phyloP scores from a whole-genome alignment of 108 stramenopile species.

The Cyclotella atomus region DNA sequence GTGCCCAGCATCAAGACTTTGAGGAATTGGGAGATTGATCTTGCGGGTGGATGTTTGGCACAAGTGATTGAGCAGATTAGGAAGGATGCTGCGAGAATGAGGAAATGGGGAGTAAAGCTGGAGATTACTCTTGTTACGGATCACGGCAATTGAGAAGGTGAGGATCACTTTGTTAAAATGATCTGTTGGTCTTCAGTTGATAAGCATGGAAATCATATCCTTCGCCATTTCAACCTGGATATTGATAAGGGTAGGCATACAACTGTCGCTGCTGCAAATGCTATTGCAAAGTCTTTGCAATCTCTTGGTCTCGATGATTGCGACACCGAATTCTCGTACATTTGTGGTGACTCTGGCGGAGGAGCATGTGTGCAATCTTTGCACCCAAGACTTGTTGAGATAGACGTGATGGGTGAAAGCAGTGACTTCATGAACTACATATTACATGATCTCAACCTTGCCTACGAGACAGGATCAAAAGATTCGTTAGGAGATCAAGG shows the following conservation, averaged over 20 bases:
- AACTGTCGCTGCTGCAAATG: constrained; percentile 8
- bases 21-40: constrained; percentile 8
- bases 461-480: neutral
- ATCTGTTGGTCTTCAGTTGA: constrained; percentile 2
- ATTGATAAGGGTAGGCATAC: constrained; percentile 21
- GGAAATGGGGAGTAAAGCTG: neutral
- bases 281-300: neutral
- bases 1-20: neutral
- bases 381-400: neutral
- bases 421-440: neutral
- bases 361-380: constrained; percentile 13
- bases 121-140: constrained; percentile 7
- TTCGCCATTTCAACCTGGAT: constrained; percentile 9
- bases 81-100: neutral
- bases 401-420: neutral
- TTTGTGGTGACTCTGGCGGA: constrained; percentile 18
- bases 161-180: constrained; percentile 23
- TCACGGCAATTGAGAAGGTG: constrained; percentile 25
- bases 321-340: neutral
- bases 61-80: neutral
- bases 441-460: neutral
- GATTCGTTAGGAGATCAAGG: constrained; percentile 5
- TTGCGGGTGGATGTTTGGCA: neutral
- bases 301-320: neutral
- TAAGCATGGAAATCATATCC: neutral